Evolutionary conservation across 495 filamentous ascomycete species (phyloP).

Genomic region (Talaromyces liani): DNA sequence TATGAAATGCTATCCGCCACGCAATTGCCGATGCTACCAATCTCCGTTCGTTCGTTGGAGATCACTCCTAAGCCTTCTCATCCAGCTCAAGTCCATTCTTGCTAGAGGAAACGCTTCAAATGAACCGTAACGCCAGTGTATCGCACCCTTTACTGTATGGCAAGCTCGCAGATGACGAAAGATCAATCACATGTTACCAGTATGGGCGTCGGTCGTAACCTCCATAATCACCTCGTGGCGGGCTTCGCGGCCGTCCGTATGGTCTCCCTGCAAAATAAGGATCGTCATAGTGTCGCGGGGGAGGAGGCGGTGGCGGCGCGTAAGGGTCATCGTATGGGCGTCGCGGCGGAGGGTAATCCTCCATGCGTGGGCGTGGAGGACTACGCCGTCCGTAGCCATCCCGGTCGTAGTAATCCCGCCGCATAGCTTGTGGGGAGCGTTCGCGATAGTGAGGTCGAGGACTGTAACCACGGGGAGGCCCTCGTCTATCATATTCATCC

Average conservation of each 20-base stretch:
- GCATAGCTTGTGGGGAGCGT: conserved; percentile 62
- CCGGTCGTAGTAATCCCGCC: conserved; percentile 78
- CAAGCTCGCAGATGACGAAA: background rate
- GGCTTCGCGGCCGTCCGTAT: conserved; percentile 37
- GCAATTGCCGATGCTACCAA: background rate
- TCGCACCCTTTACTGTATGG: background rate
- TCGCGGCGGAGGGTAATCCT: conserved; percentile 62
- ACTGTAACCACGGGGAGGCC: conserved; percentile 73
- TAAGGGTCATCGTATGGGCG: conserved; percentile 48
- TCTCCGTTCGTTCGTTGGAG: background rate
- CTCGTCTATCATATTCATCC: conserved; percentile 72
- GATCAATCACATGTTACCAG: conserved; percentile 26
- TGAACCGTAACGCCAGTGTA: background rate
- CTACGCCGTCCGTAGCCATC: conserved; percentile 60
- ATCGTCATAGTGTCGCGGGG: conserved; percentile 39
- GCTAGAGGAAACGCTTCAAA: background rate
- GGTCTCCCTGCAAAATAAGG: conserved; percentile 36
- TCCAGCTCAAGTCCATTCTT: background rate
- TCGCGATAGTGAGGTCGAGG: conserved; percentile 83
- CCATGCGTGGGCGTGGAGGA: conserved; percentile 64
- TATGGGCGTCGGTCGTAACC: conserved; percentile 40
- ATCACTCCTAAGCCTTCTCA: background rate
- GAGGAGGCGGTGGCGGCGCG: conserved; percentile 33
- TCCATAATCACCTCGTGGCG: conserved; percentile 34
- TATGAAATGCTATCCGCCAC: background rate